Base-by-base conservation (phyloP, 331 rosid genomes). In the Rhamnella rubrinervis region DNA sequence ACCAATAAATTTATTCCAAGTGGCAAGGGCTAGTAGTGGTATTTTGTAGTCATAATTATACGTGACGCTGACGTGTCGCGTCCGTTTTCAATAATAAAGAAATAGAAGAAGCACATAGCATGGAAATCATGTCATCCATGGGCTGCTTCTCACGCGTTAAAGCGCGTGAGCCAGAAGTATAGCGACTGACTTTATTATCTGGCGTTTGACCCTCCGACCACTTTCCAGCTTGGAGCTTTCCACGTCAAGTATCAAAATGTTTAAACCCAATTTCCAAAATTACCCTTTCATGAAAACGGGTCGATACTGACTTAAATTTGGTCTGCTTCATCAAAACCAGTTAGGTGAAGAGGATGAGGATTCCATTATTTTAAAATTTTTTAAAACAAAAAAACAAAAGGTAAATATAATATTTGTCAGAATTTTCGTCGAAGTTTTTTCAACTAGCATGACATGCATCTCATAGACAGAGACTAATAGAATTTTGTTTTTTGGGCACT, bases 131-230 rank as follows among this genome's bases (percentile, higher is more conserved):
- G 71, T 53, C 25, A n/a, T 53, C 19, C 8, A 53, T 52, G 49
- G 40, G 71, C 46, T 28, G 28, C 14, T 20, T 28, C 74, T 52
- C 79, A 61, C 63, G 74, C 74, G 37, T 61, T n/a, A 61, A 49
- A 7, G 58, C 69, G 41, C 63, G 55, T 62, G 61, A 12, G 20
- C 55, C 17, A 38, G 1, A 41, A 0, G 7, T 4, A 49, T 31
- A 47, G 19, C 1, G 20, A 3, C 31, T 38, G n/a, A n/a, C 47
- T 46, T 5, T 68, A 38, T 49, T 9, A 14, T 28, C 40, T 56
- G 70, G 67, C 40, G 62, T 0, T 26, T 56, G 78, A 72, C 38
- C 55, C 20, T 59, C 37, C 56, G 62, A 73, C 63, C 25, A 39
- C 23, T 17, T 53, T 53, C 58, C 12, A 3, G 25, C 25, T 53